Conservation (phyloP, 2,329 filamentous ascomycete genomes). For the Diaporthe sp. region DNA sequence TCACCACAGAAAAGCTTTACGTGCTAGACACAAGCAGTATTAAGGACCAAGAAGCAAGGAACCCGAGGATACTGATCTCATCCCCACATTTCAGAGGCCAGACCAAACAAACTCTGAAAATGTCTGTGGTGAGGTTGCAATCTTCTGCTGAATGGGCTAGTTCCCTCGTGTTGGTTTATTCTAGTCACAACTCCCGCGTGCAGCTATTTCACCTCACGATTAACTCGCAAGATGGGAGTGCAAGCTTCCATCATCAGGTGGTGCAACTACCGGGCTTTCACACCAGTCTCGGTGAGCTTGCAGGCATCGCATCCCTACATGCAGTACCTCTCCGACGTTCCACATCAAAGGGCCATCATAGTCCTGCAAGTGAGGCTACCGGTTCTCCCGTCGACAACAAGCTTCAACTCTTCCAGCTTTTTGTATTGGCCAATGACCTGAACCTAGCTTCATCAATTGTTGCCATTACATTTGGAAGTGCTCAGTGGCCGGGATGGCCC, state of each 20-base stretch:
- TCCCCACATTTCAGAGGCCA: slow-evolving; percentile 59
- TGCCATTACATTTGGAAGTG: slow-evolving; percentile 6
- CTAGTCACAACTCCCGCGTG: slow-evolving; percentile 49
- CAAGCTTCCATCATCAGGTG: slow-evolving; percentile 56
- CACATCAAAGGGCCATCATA: not conserved
- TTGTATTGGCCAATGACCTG: slow-evolving; percentile 57
- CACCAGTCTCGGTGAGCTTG: not conserved
- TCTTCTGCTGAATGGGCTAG: slow-evolving; percentile 25
- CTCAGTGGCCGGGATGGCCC: not conserved
- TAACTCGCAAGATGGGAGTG: slow-evolving; percentile 43
- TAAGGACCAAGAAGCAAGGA: slow-evolving; percentile 26
- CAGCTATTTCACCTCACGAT: slow-evolving; percentile 53
- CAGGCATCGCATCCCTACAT: slow-evolving; percentile 33
- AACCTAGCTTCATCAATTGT: slow-evolving; percentile 55
- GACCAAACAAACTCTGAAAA: slow-evolving; percentile 54
- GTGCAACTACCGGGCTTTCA: slow-evolving; percentile 25
- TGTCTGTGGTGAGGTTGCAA: slow-evolving; percentile 49
- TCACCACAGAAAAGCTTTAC: slow-evolving; percentile 67
- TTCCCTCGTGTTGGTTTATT: slow-evolving; percentile 53
- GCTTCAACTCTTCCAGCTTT: slow-evolving; percentile 63
- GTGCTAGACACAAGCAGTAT: slow-evolving; percentile 57
- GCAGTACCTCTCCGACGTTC: slow-evolving; percentile 33
- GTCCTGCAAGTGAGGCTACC: slow-evolving; percentile 11
- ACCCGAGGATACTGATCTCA: slow-evolving; percentile 53
- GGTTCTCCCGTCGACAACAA: slow-evolving; percentile 49